phyloP scores from a whole-genome alignment of 257 asterid genomes.

The Hygrophila difformis region DNA sequence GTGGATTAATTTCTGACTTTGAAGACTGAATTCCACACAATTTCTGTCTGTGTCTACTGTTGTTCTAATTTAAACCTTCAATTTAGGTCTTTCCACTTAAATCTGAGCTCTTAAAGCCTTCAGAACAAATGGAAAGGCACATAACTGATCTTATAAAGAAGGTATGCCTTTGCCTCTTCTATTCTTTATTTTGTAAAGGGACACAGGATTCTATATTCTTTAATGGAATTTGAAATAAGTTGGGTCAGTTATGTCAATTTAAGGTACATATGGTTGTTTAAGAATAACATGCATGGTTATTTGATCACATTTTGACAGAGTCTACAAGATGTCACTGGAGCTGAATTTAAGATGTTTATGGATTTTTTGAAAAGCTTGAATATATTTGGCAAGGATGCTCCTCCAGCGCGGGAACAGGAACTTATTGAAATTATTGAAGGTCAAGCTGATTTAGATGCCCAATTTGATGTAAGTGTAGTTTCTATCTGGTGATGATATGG shows the following conservation, averaged over 20 bases:
- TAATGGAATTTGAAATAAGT: constrained; percentile 10
- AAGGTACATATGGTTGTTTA: constrained; percentile 3
- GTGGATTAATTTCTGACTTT: constrained; percentile 2
- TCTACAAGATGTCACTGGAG: constrained; percentile 92
- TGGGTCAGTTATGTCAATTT: constrained; percentile 7
- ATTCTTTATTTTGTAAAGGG: constrained; percentile 8
- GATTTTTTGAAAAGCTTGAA: constrained; percentile 71
- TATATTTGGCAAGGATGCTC: constrained; percentile 78
- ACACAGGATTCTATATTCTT: neutral
- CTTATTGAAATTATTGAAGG: constrained; percentile 80
- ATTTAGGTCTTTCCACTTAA: constrained; percentile 82
- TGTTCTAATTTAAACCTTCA: too few species aligned
- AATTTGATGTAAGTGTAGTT: constrained; percentile 53
- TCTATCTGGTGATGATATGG: constrained; percentile 4
- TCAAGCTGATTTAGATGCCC: constrained; percentile 94
- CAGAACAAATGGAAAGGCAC: constrained; percentile 91
- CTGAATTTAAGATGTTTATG: constrained; percentile 91
- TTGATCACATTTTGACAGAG: constrained; percentile 53
- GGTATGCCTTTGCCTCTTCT: constrained; percentile 28
- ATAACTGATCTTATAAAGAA: constrained; percentile 77
- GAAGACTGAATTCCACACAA: constrained; percentile 5
- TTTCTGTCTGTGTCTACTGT: constrained; percentile 4
- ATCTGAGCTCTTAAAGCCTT: constrained; percentile 78
- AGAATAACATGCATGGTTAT: constrained; percentile 14
- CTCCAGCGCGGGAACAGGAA: constrained; percentile 67